These are phyloP conservation scores for Leccinum incarnatum DNA, from an alignment of 768 basidiomycete species.

Conservation along the genomic window DNA sequence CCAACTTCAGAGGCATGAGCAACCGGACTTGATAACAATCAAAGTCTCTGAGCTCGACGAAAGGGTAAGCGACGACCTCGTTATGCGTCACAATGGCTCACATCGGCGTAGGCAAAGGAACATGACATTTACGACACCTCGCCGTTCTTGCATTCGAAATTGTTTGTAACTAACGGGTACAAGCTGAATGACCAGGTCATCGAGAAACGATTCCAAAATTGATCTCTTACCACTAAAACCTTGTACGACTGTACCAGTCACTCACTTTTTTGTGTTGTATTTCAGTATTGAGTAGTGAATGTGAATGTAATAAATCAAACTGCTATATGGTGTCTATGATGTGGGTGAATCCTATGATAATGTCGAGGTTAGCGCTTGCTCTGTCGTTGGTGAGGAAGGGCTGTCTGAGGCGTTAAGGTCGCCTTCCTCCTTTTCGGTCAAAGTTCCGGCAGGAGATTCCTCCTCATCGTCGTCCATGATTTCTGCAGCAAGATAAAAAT, in stretches of 20 bases:
- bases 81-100: slow-evolving; percentile 8
- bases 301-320: slow-evolving; percentile 28
- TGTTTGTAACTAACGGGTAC: slow-evolving; percentile 91
- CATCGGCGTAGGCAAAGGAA: slow-evolving; percentile 74
- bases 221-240: slow-evolving; percentile 10
- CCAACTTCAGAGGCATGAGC: slow-evolving; percentile 71
- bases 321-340: slow-evolving; percentile 22
- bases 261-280: slow-evolving; percentile 18
- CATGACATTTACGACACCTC: slow-evolving; percentile 91
- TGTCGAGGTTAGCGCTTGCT: slow-evolving; percentile 9
- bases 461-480: slow-evolving; percentile 71
- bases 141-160: slow-evolving; percentile 79
- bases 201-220: slow-evolving; percentile 67
- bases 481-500: slow-evolving; percentile 37
- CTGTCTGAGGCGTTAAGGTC: slow-evolving; percentile 3
- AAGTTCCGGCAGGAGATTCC: slow-evolving; percentile 19
- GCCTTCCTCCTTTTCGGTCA: slow-evolving; percentile 5
- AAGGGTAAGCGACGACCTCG: slow-evolving; percentile 51
- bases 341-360: slow-evolving; percentile 18
- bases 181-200: slow-evolving; percentile 60
- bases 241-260: slow-evolving; percentile 3
- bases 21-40: slow-evolving; percentile 74
- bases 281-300: slow-evolving; percentile 30
- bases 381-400: slow-evolving; percentile 9
- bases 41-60: slow-evolving; percentile 83